Base-by-base conservation (phyloP, 2,329 filamentous ascomycete genomes). In the Hypoxylon sp. region DNA sequence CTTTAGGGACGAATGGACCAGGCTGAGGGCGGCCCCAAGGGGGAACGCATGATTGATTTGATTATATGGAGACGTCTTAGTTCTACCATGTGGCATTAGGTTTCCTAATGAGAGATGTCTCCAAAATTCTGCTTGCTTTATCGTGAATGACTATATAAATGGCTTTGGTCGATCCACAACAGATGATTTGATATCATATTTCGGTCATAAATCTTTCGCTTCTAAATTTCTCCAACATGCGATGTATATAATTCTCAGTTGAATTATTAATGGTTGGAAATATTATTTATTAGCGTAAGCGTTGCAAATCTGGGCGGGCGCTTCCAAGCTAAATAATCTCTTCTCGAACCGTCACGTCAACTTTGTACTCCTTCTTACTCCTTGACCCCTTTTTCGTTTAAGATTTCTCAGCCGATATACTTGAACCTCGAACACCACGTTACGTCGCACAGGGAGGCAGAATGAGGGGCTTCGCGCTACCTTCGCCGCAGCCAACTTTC, bases 401-500 rank as follows among this genome's bases (percentile, higher is more conserved):
- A n/a, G n/a, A n/a, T n/a, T n/a, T n/a, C n/a, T n/a, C n/a, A n/a
- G n/a, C n/a, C n/a, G n/a, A n/a, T n/a, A n/a, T n/a, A n/a, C n/a
- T n/a, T n/a, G n/a, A n/a, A n/a, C n/a, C n/a, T n/a, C n/a, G n/a
- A n/a, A n/a, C n/a, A n/a, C n/a, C n/a, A n/a, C n/a, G n/a, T n/a
- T n/a, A n/a, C n/a, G n/a, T n/a, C n/a, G n/a, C n/a, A n/a, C n/a
- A n/a, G n/a, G n/a, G n/a, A n/a, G n/a, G n/a, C n/a, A 34, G 13
- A 34, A 62, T 50, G 56, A 61, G 39, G 49, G 51, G 22, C 15
- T 15, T 6, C n/a, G 1, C 3, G 34, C 53, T 67, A n/a, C 63
- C 67, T 6, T 5, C 47, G 6, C 67, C 68, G 19, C 74, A 77
- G 4, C 59, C 72, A 13, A 63, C 68, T 34, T 92, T 91, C 73